Percentiles rank a stretch among this genome's conserved stretches.
Conservation (phyloP, 371 early-diverging fungal species). For the Dichotomocladium elegans region DNA sequence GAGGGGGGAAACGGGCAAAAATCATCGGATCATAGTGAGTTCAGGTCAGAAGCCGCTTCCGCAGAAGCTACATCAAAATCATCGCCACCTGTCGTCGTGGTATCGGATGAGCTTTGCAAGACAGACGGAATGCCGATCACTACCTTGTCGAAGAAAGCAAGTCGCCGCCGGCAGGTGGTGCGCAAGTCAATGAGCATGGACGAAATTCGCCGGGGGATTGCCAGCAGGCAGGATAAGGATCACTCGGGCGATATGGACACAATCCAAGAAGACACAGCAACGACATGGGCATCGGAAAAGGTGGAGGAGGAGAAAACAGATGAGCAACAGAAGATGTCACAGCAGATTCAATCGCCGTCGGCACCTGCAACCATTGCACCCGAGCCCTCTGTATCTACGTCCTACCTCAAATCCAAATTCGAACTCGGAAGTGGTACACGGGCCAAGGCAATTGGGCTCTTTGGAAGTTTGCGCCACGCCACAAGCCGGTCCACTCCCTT, state of each 20-base stretch:
- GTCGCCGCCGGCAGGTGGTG: background rate
- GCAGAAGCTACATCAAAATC: too few relatives aligned
- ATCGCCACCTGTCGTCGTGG: too few relatives aligned
- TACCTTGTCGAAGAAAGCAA: background rate
- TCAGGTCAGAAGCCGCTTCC: too few relatives aligned
- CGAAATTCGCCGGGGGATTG: background rate
- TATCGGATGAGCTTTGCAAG: too few relatives aligned
- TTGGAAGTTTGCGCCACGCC: constrained; percentile 18
- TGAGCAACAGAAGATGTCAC: too few relatives aligned
- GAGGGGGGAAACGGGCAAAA: too few relatives aligned
- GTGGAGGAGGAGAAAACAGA: too few relatives aligned
- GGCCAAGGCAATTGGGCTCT: constrained; percentile 7
- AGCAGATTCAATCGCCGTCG: background rate
- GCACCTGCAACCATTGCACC: background rate
- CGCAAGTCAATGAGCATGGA: constrained; percentile 14
- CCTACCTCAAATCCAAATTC: background rate
- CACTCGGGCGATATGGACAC: background rate
- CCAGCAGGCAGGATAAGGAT: background rate
- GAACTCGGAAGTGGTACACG: background rate
- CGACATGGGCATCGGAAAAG: background rate
- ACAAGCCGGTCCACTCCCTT: constrained; percentile 7
- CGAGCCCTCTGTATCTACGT: background rate
- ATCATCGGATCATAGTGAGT: too few relatives aligned
- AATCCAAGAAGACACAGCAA: background rate
- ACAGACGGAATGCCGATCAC: too few relatives aligned